Evolutionary conservation across 1,139 yeast genomes (phyloP).

Genomic region (Sugiyamaella grinbergsii): DNA sequence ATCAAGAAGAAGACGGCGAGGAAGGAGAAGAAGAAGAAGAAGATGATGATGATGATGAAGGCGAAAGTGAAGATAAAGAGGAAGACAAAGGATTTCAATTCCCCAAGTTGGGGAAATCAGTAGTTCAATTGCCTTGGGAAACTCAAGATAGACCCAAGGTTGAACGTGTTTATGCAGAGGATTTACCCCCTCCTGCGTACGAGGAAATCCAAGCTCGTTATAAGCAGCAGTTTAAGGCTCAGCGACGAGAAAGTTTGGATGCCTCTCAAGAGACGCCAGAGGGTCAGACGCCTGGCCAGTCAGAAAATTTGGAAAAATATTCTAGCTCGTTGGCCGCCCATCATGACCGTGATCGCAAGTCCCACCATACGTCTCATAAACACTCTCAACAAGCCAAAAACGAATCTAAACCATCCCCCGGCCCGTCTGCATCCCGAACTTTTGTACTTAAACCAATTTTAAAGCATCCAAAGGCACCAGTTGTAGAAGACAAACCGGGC

Average conservation of each 20-base stretch:
- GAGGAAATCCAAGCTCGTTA: constrained; percentile 2
- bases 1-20: constrained; percentile 13
- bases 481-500: neutral
- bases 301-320: constrained; percentile 1
- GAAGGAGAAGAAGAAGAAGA: constrained; percentile 28
- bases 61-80: constrained; percentile 16
- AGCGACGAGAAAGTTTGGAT: constrained; percentile 5
- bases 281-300: neutral
- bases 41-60: constrained; percentile 30
- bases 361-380: too few relatives aligned
- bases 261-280: neutral
- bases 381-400: neutral
- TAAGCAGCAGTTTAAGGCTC: constrained; percentile 4
- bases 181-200: constrained; percentile 21
- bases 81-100: constrained; percentile 21
- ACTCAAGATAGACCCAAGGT: constrained; percentile 18
- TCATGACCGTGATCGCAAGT: constrained; percentile 14
- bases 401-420: neutral
- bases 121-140: constrained; percentile 26
- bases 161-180: constrained; percentile 28
- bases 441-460: constrained; percentile 19
- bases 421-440: constrained; percentile 14
- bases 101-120: constrained; percentile 26
- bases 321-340: constrained; percentile 18
- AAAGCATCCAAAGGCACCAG: constrained; percentile 12